These are phyloP conservation scores for Pichia sp. DNA, from an alignment of 1,139 yeast genomes.

Conservation along the genomic window DNA sequence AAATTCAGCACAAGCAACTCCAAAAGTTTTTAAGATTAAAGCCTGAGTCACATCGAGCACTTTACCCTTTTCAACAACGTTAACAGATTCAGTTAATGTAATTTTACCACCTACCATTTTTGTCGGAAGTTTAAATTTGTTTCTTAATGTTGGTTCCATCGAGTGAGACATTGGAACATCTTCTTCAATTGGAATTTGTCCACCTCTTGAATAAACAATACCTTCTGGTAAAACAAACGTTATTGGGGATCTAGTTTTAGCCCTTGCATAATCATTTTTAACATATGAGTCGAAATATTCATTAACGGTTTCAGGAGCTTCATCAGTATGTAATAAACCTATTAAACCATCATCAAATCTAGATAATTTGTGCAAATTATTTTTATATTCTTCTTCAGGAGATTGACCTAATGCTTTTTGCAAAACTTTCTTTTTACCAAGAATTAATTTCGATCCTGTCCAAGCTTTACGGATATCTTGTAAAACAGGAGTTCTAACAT, in stretches of 20 bases:
- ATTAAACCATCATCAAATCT: constrained; percentile 62
- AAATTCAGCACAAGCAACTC: constrained; percentile 89
- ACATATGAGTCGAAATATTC: constrained; percentile 76
- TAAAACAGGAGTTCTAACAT: constrained; percentile 92
- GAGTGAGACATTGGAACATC: constrained; percentile 97
- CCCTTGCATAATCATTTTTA: constrained; percentile 81
- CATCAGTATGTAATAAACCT: constrained; percentile 85
- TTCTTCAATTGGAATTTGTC: constrained; percentile 81
- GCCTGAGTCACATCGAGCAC: constrained; percentile 87
- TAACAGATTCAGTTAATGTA: constrained; percentile 64
- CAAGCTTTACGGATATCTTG: constrained; percentile 91
- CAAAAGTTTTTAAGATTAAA: constrained; percentile 86
- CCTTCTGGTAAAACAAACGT: constrained; percentile 87
- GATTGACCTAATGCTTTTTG: constrained; percentile 88
- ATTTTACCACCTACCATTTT: constrained; percentile 86
- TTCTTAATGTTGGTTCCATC: constrained; percentile 85
- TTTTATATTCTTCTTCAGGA: constrained; percentile 85
- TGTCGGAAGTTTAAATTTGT: constrained; percentile 85
- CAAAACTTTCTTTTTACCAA: constrained; percentile 90
- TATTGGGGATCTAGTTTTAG: constrained; percentile 78
- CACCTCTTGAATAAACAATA: constrained; percentile 89
- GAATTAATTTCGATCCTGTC: constrained; percentile 79
- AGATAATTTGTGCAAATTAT: constrained; percentile 67
- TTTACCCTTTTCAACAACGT: constrained; percentile 77
- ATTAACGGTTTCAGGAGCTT: constrained; percentile 73